Conservation (phyloP, 2,329 filamentous ascomycete genomes). For the Fusarium secorum region DNA sequence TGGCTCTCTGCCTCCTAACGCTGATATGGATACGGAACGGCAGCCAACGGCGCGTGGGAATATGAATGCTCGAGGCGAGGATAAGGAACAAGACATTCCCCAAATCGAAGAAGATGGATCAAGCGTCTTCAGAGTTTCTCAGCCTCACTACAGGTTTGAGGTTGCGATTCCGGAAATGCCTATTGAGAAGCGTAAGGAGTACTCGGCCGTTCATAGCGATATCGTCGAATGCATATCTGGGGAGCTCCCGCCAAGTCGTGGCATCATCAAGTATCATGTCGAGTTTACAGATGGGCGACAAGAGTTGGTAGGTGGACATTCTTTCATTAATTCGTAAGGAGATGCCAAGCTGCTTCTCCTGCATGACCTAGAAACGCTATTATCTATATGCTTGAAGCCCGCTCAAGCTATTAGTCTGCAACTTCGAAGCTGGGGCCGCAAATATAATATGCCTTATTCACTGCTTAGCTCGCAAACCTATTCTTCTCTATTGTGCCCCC, state of each 20-base stretch:
- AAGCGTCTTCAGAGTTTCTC: background rate
- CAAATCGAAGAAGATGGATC: background rate
- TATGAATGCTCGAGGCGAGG: background rate
- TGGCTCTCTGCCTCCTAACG: background rate
- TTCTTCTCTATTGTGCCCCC: slow-evolving; percentile 22
- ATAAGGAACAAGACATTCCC: background rate
- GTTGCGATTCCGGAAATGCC: slow-evolving; percentile 44
- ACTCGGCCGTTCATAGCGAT: slow-evolving; percentile 46
- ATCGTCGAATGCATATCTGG: slow-evolving; percentile 50
- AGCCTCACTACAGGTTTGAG: slow-evolving; percentile 36
- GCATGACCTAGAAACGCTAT: background rate
- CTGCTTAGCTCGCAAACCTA: slow-evolving; percentile 18
- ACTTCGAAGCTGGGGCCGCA: background rate
- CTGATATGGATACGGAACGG: background rate
- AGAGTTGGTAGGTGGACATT: slow-evolving; percentile 52
- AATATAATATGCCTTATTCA: slow-evolving; percentile 30
- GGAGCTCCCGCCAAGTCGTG: slow-evolving; percentile 39
- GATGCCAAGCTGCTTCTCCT: background rate
- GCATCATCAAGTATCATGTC: slow-evolving; percentile 46
- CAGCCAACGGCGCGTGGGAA: background rate
- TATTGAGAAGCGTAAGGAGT: slow-evolving; percentile 41
- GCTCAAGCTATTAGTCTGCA: slow-evolving; percentile 1
- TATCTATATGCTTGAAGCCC: background rate
- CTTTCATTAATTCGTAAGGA: background rate
- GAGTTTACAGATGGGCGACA: slow-evolving; percentile 58